These are phyloP conservation scores for Solanum hybrid DNA, from an alignment of 305 asterid species.

Conservation along the genomic window DNA sequence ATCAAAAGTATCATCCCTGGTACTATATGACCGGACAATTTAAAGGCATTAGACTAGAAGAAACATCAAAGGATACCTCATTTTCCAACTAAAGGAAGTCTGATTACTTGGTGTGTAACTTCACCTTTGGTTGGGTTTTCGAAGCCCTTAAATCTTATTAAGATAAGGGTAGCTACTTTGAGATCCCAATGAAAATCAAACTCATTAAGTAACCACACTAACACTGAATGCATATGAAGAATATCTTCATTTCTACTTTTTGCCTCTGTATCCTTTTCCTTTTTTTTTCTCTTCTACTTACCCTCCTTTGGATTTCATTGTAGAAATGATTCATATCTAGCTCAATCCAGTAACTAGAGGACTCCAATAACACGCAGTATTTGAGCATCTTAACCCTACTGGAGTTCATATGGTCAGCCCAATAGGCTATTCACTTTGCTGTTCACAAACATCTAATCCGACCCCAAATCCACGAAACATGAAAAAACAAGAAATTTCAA, in stretches of 20 bases:
- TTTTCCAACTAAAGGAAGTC: not conserved
- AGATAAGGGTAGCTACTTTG: not conserved
- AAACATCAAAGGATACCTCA: not conserved
- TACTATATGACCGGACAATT: not conserved
- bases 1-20: not conserved
- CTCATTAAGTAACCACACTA: not conserved
- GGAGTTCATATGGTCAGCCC: constrained; percentile 1
- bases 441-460: not conserved
- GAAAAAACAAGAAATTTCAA: not conserved
- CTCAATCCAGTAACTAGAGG: too few species aligned
- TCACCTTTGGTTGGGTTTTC: not conserved
- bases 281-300: not conserved
- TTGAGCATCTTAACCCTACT: not conserved
- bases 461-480: not conserved
- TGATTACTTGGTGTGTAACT: not conserved
- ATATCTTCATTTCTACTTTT: not conserved
- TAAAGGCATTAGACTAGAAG: not conserved
- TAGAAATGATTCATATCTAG: not conserved
- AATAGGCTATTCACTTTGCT: not conserved
- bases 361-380: too few species aligned
- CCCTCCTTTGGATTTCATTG: not conserved
- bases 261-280: not conserved
- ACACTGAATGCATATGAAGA: not conserved
- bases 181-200: not conserved
- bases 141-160: not conserved